Conservation (phyloP, 257 asterid genomes). For the Plectranthus barbatus region DNA sequence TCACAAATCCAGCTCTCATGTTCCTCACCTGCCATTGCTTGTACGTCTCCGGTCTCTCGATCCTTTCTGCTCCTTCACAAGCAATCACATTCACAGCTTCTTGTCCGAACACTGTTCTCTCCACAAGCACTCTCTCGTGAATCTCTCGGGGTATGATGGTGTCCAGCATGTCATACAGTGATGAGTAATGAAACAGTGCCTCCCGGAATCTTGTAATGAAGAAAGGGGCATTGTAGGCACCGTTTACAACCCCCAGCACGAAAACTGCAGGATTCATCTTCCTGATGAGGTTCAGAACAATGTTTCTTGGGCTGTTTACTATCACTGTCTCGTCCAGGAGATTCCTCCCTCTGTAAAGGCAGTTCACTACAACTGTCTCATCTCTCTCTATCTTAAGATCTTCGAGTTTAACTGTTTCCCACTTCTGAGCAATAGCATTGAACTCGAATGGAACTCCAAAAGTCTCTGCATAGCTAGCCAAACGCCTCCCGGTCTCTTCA, state of each 20-base stretch:
- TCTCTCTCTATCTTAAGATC: conserved; percentile 33
- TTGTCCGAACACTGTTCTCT: conserved; percentile 32
- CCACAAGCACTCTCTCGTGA: conserved; percentile 41
- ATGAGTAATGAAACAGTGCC: conserved; percentile 41
- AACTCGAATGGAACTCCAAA: conserved; percentile 44
- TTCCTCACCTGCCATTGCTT: conserved; percentile 57
- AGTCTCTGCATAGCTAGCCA: conserved; percentile 36
- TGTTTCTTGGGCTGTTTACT: conserved; percentile 38
- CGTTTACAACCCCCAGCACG: conserved; percentile 35
- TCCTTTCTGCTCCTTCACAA: conserved; percentile 44
- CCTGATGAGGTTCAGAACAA: too few species aligned
- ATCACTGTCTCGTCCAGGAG: conserved; percentile 41
- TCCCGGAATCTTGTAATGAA: conserved; percentile 49
- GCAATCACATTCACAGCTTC: conserved; percentile 51
- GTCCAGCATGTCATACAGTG: conserved; percentile 51
- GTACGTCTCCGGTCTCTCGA: conserved; percentile 53
- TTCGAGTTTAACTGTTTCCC: conserved; percentile 39
- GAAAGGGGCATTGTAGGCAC: conserved; percentile 43
- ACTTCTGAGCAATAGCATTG: conserved; percentile 41
- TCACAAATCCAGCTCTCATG: conserved; percentile 42
- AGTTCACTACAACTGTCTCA: conserved; percentile 39
- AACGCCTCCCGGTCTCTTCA: conserved; percentile 41
- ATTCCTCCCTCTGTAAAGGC: conserved; percentile 26
- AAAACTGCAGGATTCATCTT: conserved; percentile 32
- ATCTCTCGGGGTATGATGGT: conserved; percentile 35